Conservation (phyloP, 306 rosid genomes). For the Medicago truncatula region MtrunA17r5.0-ANR NC_053046.1:43158501-43159000, state of each 20-base stretch:
- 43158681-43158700: no score
- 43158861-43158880: neutral
- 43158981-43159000: slow-evolving; percentile 68
- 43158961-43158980: slow-evolving; percentile 67
- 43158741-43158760: neutral
- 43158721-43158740: no score
- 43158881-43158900: neutral
- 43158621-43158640: neutral
- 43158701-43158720: no score
- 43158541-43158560: slow-evolving; percentile 48
- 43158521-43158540: slow-evolving; percentile 53
- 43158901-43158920: neutral
- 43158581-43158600: neutral
- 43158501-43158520: slow-evolving; percentile 1
- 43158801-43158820: no score
- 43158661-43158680: no score
- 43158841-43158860: no score
- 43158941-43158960: slow-evolving; percentile 62
- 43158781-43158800: no score
- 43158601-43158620: neutral
- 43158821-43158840: no score
- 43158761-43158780: no score
- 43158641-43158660: no score
- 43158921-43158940: slow-evolving; percentile 47
- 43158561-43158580: slow-evolving; percentile 54